Percentiles rank a stretch among this genome's conserved stretches.
These are phyloP conservation scores for Globisporangium ultimum DNA, from an alignment of 352 stramenopile species.

Conservation along the genomic window DNA sequence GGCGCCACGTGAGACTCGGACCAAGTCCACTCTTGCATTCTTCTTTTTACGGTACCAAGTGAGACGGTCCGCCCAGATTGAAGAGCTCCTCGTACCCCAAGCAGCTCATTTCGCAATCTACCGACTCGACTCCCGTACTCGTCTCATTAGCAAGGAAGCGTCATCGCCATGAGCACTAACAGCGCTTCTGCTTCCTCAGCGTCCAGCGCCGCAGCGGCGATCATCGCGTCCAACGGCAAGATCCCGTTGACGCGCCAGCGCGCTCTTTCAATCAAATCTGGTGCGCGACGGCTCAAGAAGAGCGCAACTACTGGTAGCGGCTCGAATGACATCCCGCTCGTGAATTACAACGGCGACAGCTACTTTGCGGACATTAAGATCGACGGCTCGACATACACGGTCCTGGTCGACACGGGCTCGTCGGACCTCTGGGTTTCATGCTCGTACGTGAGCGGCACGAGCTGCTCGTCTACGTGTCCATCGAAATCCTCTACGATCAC, in stretches of 20 bases:
- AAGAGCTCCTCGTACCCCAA: no score
- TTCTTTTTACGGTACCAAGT: no score
- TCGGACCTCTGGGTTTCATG: conserved; percentile 79
- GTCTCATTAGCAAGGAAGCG: no score
- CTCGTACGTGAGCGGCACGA: conserved; percentile 35
- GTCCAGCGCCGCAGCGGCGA: no score
- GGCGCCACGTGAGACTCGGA: no score
- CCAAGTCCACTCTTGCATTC: no score
- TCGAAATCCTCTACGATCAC: conserved; percentile 33
- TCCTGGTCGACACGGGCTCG: conserved; percentile 75
- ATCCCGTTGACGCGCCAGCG: conserved; percentile 17
- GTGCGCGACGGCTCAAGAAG: neutral
- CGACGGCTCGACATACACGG: conserved; percentile 31
- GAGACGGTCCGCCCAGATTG: no score
- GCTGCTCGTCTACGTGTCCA: conserved; percentile 46
- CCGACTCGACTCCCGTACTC: no score
- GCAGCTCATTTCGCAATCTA: no score
- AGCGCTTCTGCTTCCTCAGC: no score
- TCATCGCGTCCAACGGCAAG: conserved; percentile 5
- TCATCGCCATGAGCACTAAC: no score
- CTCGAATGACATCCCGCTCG: conserved; percentile 8
- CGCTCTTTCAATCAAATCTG: conserved; percentile 7
- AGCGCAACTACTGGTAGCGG: neutral
- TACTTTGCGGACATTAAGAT: conserved; percentile 65
- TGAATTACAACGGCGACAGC: conserved; percentile 57